Base-by-base conservation (phyloP, 257 asterid genomes). In the Vinca minor region DNA sequence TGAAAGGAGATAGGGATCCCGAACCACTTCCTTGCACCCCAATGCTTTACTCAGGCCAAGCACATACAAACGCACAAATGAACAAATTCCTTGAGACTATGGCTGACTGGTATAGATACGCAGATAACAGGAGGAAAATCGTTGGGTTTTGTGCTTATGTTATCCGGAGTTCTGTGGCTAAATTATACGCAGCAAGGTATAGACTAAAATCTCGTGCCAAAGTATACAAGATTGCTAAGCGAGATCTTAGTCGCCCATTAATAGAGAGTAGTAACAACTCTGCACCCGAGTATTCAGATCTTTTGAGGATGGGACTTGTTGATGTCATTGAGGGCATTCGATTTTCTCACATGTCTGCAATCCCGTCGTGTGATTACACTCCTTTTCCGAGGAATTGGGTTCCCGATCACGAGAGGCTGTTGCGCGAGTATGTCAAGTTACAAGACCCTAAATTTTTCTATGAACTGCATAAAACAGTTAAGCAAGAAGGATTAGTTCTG, bases 21-120 rank as follows among this genome's bases (percentile, higher is more conserved):
- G 97, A 92, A 75, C 98, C 98, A 5, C 78, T 89, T 60, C 96
- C 98, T 64, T 92, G 98, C 79, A 87, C 87, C 5, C 96, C 97
- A 25, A 87, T 92, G 98, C 94, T 87, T 44, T 89, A 89, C 71
- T 92, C 98, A 0, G 97, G 98, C 17, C 97, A 92, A 76, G 98
- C 97, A 21, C 98, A 92, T 76, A 87, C 96, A 49, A 92, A 92
- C 63, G 60, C 97, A 57, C 98, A 92, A 64, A 89, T 92, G 98
- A 92, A 92, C 54, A 92, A 92, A 78, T 77, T 89, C 26, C 84
- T 92, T 1, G 98, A 92, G 49, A 87, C 97, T 38, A 80, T 92
- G 94, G 97, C 97, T 3, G 98, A 92, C 66, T 92, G 98, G 98
- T 92, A 89, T 61, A 84, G 88, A 73, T 89, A 85, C 64, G 98